Percentiles rank a stretch among this genome's conserved stretches.
phyloP scores from a whole-genome alignment of 2,329 filamentous ascomycete genomes.

The Colletotrichum tamarilloi region DNA sequence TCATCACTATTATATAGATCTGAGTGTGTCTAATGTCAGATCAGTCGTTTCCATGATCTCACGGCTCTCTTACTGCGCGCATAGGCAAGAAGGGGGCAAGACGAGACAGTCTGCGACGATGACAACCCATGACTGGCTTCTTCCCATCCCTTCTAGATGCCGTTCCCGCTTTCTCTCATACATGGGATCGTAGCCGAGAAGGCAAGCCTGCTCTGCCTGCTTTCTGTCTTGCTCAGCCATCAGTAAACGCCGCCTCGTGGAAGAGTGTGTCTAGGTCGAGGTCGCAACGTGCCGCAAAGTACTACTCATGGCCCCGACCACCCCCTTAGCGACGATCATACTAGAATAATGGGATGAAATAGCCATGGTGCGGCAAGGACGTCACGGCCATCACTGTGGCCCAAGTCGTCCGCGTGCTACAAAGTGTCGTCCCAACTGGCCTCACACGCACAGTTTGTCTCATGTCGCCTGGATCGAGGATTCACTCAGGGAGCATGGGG shows the following conservation, averaged over 20 bases:
- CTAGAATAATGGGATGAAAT: conserved; percentile 20
- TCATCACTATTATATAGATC: conserved; percentile 23
- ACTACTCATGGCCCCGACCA: background rate
- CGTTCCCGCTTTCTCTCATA: background rate
- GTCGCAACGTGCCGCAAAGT: background rate
- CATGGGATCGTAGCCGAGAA: background rate
- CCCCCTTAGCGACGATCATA: conserved; percentile 34
- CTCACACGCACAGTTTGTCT: conserved; percentile 23
- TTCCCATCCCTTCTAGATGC: background rate
- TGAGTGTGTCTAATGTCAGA: background rate
- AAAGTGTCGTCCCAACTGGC: conserved; percentile 23
- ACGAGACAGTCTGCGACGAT: conserved; percentile 29
- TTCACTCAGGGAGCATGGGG: conserved; percentile 14
- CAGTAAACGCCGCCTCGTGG: conserved; percentile 16
- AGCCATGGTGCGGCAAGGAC: conserved; percentile 32
- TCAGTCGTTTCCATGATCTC: conserved; percentile 17
- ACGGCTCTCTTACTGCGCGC: background rate
- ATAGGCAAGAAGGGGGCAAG: background rate
- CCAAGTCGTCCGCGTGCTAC: conserved; percentile 10
- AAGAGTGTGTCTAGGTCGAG: background rate
- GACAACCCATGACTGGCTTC: conserved; percentile 17
- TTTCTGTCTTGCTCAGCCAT: background rate
- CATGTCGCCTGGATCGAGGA: conserved; percentile 14
- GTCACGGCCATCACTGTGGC: conserved; percentile 14
- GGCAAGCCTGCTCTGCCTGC: background rate